phyloP scores from a whole-genome alignment of 371 early-diverging fungal genomes.

The Mucor velutinosus region DNA sequence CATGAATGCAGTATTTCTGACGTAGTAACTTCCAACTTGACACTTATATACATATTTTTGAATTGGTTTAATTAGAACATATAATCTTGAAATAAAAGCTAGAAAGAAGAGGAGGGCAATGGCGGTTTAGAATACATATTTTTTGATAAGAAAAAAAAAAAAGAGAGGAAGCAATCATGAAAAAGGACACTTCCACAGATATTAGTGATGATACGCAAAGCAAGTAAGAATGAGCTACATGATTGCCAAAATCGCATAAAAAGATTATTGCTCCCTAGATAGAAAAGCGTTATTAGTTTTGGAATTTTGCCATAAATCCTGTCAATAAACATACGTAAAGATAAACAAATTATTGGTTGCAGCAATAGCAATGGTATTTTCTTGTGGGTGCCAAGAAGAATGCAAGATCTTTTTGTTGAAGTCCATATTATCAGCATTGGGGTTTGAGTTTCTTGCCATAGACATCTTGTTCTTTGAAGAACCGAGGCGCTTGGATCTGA shows the following conservation, averaged over 20 bases:
- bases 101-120: not conserved
- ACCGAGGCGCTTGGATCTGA: conserved; percentile 87
- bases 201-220: not conserved
- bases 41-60: no score
- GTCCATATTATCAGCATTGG: conserved; percentile 87
- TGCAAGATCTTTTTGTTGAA: conserved; percentile 97
- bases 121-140: not conserved
- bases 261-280: not conserved
- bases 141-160: not conserved
- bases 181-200: no score
- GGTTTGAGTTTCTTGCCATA: conserved; percentile 45
- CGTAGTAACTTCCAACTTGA: no score
- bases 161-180: not conserved
- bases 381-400: conserved; percentile 97
- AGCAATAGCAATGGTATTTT: conserved; percentile 96
- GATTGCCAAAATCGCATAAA: not conserved
- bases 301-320: not conserved
- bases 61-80: no score
- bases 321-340: conserved; percentile 73
- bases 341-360: conserved; percentile 98
- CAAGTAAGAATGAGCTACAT: not conserved
- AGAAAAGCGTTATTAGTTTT: not conserved
- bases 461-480: conserved; percentile 55
- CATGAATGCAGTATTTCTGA: no score
- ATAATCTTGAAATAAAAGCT: not conserved